phyloP scores from a whole-genome alignment of 768 basidiomycete genomes.

The Russula abietina region DNA sequence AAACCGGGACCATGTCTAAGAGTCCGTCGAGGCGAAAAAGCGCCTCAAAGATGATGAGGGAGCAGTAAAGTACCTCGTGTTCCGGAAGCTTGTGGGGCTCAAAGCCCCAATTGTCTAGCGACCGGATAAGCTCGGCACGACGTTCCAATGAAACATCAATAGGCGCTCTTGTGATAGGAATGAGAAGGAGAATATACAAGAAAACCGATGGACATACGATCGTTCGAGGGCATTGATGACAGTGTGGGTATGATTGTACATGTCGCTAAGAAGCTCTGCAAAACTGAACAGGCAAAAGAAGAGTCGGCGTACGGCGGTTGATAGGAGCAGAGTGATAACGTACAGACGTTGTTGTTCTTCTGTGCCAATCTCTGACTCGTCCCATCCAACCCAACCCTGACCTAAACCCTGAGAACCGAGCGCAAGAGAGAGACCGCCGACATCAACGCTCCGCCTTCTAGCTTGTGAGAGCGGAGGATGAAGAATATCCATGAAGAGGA shows the following conservation, averaged over 20 bases:
- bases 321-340: slow-evolving; percentile 26
- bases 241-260: slow-evolving; percentile 73
- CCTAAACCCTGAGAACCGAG: slow-evolving; percentile 56
- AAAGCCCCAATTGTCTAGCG: slow-evolving; percentile 81
- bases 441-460: slow-evolving; percentile 76
- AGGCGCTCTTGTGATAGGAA: slow-evolving; percentile 18
- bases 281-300: slow-evolving; percentile 36
- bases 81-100: slow-evolving; percentile 80
- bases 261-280: slow-evolving; percentile 78
- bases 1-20: slow-evolving; percentile 49
- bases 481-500: slow-evolving; percentile 16
- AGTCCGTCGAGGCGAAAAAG: slow-evolving; percentile 76
- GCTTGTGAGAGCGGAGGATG: slow-evolving; percentile 12
- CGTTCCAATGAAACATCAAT: slow-evolving; percentile 39
- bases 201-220: slow-evolving; percentile 34
- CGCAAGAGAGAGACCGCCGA: slow-evolving; percentile 82
- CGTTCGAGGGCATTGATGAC: slow-evolving; percentile 53
- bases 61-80: slow-evolving; percentile 76
- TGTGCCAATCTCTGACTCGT: slow-evolving; percentile 32
- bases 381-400: slow-evolving; percentile 65
- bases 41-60: slow-evolving; percentile 81
- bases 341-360: slow-evolving; percentile 46
- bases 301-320: not conserved
- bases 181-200: slow-evolving; percentile 2
- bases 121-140: slow-evolving; percentile 57